Base-by-base conservation (phyloP, 2,329 filamentous ascomycete genomes). In the Neocucurbitaria cava region DNA sequence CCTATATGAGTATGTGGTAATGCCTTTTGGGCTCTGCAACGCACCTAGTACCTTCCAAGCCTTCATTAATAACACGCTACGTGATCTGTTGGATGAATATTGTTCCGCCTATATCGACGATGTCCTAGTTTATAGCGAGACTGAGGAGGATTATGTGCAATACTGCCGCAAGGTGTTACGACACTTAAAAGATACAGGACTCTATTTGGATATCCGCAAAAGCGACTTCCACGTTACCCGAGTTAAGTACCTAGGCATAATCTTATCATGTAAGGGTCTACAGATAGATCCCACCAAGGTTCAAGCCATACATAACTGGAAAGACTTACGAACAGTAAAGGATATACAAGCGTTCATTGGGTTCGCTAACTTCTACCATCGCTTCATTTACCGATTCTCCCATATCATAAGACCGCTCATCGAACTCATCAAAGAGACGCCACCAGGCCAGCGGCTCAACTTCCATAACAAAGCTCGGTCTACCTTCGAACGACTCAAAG, bases 301-400 rank as follows among this genome's bases (percentile, higher is more conserved):
- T 13, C 21, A 56, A n/a, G 48, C 46, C 5, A 58, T 69, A 26
- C 2, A 15, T 2, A 36, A 70, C 5, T 76, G 59, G 70, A 5
- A 44, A 39, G 33, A 8, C 17, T 69, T 60, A 4, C 53, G 5
- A 6, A 62, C 15, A 5, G 46, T 68, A 3, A 59, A 59, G 24
- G 58, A 56, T 17, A 59, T 68, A 2, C 58, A 64, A 54, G 48
- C 38, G 1, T 75, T 76, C 50, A 18, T 76, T n/a, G 65, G 70
- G 9, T 73, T 76, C 40, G 56, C 49, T 3, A 75, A 76, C 38
- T 76, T 71, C 50, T 76, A 76, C 54, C 52, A 65, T 5, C 31
- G 55, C 8, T 75, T 75, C 44, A 68, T 76, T 13, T 24, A 58
- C 7, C 35, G 57, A 3, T 73, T 31, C 42, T 18, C 28, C 10